Evolutionary conservation across 495 filamentous ascomycete species (phyloP).

Genomic region (Aspergillus indologenus): DNA sequence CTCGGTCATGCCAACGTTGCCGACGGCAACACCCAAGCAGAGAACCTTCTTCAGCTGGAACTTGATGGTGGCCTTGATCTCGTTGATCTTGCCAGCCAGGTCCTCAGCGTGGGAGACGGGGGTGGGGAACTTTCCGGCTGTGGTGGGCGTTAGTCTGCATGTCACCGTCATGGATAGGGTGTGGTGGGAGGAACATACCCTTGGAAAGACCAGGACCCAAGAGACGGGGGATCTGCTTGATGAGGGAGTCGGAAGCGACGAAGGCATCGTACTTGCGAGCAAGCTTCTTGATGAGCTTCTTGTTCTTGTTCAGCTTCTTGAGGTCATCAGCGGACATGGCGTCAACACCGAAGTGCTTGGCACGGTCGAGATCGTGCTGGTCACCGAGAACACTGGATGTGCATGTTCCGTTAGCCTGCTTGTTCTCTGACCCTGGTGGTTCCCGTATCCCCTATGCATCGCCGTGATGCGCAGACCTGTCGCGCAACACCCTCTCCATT

Average conservation of each 20-base stretch:
- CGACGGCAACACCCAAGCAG: constrained; percentile 97
- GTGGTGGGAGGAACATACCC: constrained; percentile 54
- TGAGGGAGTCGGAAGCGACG: constrained; percentile 88
- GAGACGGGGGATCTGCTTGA: constrained; percentile 99
- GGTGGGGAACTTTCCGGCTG: constrained; percentile 98
- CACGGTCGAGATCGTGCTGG: constrained; percentile 99
- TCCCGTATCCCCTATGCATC: neutral
- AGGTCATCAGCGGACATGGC: constrained; percentile 97
- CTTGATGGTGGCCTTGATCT: constrained; percentile 99
- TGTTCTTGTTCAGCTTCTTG: constrained; percentile 99
- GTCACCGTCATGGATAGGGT: neutral
- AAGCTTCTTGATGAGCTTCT: constrained; percentile 99
- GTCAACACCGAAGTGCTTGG: constrained; percentile 95
- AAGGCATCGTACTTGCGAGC: constrained; percentile 99
- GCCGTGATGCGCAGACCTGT: neutral
- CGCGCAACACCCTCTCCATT: neutral
- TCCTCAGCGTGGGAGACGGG: constrained; percentile 95
- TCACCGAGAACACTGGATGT: constrained; percentile 82
- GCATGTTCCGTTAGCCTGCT: constrained; percentile 14
- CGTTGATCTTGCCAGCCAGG: constrained; percentile 86
- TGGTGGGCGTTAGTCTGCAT: constrained; percentile 15
- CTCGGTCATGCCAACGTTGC: constrained; percentile 95
- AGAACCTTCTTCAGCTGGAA: constrained; percentile 99
- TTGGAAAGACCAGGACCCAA: constrained; percentile 97
- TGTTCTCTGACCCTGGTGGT: neutral